Base-by-base conservation (phyloP, 2,329 filamentous ascomycete species). In the Exophiala sp. region DNA sequence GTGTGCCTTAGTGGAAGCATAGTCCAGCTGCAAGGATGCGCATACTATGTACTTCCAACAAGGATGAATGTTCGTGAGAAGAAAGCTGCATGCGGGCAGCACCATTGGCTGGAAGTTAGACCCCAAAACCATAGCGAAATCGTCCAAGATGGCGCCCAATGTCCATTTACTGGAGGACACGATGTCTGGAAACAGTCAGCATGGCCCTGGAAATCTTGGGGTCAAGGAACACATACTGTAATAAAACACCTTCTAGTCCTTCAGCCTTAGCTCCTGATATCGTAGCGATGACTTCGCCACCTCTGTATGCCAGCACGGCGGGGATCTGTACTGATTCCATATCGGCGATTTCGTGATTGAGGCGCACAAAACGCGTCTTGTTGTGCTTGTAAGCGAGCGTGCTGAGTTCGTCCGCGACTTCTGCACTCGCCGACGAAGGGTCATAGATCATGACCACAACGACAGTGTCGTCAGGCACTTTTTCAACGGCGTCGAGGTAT, bases 391-490 rank as follows among this genome's bases (percentile, higher is more conserved):
- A 77, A 39, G 95, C 90, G 24, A 97, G 78, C 1, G 87, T 86
- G 48, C 79, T 74, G 63, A 99, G 78, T 47, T 88, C 91, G 38
- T 84, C 80, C 69, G 96, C 89, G 57, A 96, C 86, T 53, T 89
- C 81, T 39, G 81, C 76, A 43, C 89, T 95, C 60, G 92, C 86
- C 53, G 86, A 80, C 88, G 88, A 81, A 57, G 88, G 82, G 67
- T 96, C 91, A 70, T 91, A 94, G 61, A 99, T 91, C 73, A 92
- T 95, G 24, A 99, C 94, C 2, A 96, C 87, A 1, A 97, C 91
- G 3, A 88, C 81, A 0, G 89, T 92, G 43, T 92, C 88, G 44
- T 85, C 74, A 36, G 84, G 79, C 3, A 92, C 89, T 72, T 90
- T 94, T 74, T 99, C 94, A 63, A 97, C 90, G 51, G 92, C 91